phyloP scores from a whole-genome alignment of 495 filamentous ascomycete species.

The Viridothelium virens region DNA sequence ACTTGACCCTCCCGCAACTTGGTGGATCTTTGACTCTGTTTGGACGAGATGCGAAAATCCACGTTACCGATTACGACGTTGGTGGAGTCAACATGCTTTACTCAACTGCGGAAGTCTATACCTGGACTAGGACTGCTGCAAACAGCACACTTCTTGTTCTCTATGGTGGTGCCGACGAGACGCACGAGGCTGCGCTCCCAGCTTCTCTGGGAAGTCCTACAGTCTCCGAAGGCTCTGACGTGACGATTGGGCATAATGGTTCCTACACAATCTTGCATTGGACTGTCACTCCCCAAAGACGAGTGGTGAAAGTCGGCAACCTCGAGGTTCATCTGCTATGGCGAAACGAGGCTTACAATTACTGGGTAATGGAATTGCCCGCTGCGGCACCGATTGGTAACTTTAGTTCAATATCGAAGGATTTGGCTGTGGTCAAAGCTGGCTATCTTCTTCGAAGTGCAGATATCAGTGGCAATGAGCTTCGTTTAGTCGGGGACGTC shows the following conservation, averaged over 20 bases:
- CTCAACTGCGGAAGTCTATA: conserved; percentile 53
- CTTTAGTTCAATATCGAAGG: conserved; percentile 11
- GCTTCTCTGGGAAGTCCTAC: conserved; percentile 28
- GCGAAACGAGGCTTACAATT: conserved; percentile 61
- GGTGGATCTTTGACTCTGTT: conserved; percentile 54
- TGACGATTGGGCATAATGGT: conserved; percentile 30
- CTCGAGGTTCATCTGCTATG: conserved; percentile 48
- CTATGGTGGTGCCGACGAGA: conserved; percentile 58
- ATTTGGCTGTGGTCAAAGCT: conserved; percentile 50
- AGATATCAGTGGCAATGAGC: conserved; percentile 39
- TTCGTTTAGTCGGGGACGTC: conserved; percentile 58
- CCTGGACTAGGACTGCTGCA: conserved; percentile 42
- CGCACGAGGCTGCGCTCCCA: conserved; percentile 54
- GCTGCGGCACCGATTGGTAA: conserved; percentile 4
- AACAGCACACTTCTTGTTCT: conserved; percentile 53
- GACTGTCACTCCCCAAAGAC: conserved; percentile 44
- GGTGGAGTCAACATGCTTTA: conserved; percentile 54
- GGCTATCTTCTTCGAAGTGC: conserved; percentile 63
- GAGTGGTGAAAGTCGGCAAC: conserved; percentile 47
- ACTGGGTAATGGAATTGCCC: conserved; percentile 55
- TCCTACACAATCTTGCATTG: conserved; percentile 45
- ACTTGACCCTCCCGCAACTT: conserved; percentile 52
- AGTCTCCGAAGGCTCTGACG: conserved; percentile 44
- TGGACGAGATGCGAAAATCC: conserved; percentile 65
- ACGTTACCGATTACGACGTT: conserved; percentile 63